Evolutionary conservation across 768 basidiomycete species (phyloP), one percentile per base, ranked within the genome.

Genomic region (Cystofilobasidium macerans): DNA sequence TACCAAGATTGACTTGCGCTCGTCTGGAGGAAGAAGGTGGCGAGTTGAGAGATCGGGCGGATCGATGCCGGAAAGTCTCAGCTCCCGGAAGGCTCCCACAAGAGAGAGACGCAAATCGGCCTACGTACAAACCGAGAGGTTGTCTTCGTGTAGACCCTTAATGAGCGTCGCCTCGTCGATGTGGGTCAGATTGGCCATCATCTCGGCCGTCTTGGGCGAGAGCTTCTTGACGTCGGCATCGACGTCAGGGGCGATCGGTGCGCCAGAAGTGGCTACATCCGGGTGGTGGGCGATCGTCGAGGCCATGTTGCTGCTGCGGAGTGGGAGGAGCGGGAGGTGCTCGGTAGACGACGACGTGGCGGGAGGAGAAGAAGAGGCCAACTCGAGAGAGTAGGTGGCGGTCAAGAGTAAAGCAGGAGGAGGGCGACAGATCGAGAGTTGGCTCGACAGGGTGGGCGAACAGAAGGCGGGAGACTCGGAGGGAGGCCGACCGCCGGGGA

Each of bases 1-100:
- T 11, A 64, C 62, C 40, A 64, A 20, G 22, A 64, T 36, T 18
- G 36, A 40, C 42, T 64, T 64, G 32, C 57, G 56, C 54, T 64
- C 62, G 24, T 54, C 51, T 54, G 45, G 2, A 16, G 18, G 9
- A 54, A 51, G 48, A 12, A 14, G 26, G 30, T 5, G 14, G 7
- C 14, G 28, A n/a, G 9, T 2, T 26, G 32, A 32, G 51, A 14
- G 28, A 2, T 3, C 51, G 9, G 16, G 18, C 2, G 51, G 11
- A 54, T 54, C 51, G 28, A 30, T n/a, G n/a, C n/a, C n/a, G n/a
- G n/a, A n/a, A n/a, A n/a, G n/a, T n/a, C n/a, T 43, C 42, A 43
- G 12, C 42, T 12, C 42, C 42, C 22, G 42, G 42, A 43, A 11
- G 12, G 42, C 11, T 43, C 42, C 12, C 22, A 22, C 11, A 22